Percentiles rank a stretch among this genome's conserved stretches.
phyloP scores from a whole-genome alignment of 2,329 filamentous ascomycete genomes.

The Talaromyces verruculosus region DNA sequence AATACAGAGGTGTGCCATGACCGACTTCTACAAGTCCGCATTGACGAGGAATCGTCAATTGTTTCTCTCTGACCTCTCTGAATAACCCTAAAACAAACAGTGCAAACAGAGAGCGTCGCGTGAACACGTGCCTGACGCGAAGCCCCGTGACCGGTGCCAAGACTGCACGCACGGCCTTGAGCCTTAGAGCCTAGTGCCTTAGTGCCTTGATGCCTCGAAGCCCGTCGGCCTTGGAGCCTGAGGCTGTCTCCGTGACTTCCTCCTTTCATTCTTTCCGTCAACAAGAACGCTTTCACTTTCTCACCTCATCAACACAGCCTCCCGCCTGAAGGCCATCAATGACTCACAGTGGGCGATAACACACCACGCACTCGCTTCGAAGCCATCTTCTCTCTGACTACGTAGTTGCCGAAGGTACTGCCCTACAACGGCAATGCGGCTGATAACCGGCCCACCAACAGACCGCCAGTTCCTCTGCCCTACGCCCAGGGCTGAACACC shows the following conservation, averaged over 20 bases:
- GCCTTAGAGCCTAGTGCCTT: neutral
- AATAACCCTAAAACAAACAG: neutral
- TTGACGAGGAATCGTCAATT: neutral
- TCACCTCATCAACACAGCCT: neutral
- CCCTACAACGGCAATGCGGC: conserved; percentile 17
- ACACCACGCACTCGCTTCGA: neutral
- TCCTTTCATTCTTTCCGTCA: neutral
- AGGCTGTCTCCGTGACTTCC: neutral
- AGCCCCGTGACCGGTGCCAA: conserved; percentile 14
- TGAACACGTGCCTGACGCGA: conserved; percentile 18
- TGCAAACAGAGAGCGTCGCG: conserved; percentile 1
- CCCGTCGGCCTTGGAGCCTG: neutral
- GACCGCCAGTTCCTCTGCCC: conserved; percentile 18
- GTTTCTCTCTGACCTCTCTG: neutral
- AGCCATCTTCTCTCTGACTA: neutral
- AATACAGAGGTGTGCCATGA: neutral
- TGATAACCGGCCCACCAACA: conserved; percentile 19
- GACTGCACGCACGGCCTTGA: neutral
- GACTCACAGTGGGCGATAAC: neutral
- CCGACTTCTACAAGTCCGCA: neutral
- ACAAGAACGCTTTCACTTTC: neutral
- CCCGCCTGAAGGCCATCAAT: neutral
- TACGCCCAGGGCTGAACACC: conserved; percentile 17
- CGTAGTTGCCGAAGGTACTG: neutral
- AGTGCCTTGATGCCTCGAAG: neutral